These are phyloP conservation scores for Diddensiella transvaalensis DNA, from an alignment of 805 yeast species.

Conservation along the genomic window DNA sequence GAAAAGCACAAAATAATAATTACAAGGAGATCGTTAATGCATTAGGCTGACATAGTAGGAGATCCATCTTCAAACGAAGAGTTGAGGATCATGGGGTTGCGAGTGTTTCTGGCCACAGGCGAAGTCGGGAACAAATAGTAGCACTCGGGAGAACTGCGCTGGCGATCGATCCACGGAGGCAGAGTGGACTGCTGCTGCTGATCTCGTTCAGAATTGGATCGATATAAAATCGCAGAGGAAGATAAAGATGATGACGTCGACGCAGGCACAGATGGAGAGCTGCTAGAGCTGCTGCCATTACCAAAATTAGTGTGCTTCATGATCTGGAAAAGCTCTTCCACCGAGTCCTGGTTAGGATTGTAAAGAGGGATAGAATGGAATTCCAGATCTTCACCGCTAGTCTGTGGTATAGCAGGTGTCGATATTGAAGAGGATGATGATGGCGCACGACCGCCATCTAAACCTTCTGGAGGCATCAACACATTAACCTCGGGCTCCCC, in stretches of 20 bases:
- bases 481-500: constrained; percentile 10
- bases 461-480: not conserved
- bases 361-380: constrained; percentile 1
- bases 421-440: not conserved
- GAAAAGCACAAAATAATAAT: not conserved
- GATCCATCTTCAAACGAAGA: constrained; percentile 13
- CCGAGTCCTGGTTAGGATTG: constrained; percentile 4
- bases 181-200: not conserved
- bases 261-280: constrained; percentile 1
- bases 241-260: constrained; percentile 2
- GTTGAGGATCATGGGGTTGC: constrained; percentile 22
- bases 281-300: not conserved
- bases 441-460: not conserved
- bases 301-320: constrained; percentile 8
- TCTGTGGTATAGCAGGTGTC: not conserved
- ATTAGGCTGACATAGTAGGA: not conserved
- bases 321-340: constrained; percentile 12
- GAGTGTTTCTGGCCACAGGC: constrained; percentile 18
- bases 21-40: not conserved
- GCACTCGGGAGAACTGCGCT: not conserved
- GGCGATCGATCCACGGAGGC: constrained; percentile 2
- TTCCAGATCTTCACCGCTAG: not conserved
- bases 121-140: constrained; percentile 13
- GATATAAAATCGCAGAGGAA: constrained; percentile 1
- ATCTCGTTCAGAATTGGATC: not conserved